phyloP scores from a whole-genome alignment of 2,329 filamentous ascomycete species.

The Fusarium udum region DNA sequence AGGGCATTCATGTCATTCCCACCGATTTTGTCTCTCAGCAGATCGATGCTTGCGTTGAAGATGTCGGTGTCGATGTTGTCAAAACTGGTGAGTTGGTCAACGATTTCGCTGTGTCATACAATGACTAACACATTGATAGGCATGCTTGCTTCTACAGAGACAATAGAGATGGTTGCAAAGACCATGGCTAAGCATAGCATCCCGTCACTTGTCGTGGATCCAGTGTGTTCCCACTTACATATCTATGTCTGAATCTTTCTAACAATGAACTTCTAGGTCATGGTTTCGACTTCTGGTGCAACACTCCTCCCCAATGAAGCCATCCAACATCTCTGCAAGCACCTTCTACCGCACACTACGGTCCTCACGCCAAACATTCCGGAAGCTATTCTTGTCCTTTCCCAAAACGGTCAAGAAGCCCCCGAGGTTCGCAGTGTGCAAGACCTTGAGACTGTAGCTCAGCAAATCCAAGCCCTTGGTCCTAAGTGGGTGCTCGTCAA shows the following conservation, averaged over 20 bases:
- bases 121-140: constrained; percentile 39
- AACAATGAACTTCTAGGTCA: constrained; percentile 69
- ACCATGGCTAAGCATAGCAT: constrained; percentile 46
- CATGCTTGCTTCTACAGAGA: constrained; percentile 52
- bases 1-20: constrained; percentile 82
- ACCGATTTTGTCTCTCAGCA: constrained; percentile 83
- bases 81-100: constrained; percentile 76
- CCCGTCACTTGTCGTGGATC: constrained; percentile 50
- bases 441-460: constrained; percentile 76
- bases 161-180: constrained; percentile 49
- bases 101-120: background rate
- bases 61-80: constrained; percentile 88
- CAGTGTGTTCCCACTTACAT: constrained; percentile 41
- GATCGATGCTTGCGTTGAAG: constrained; percentile 83
- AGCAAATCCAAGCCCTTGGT: constrained; percentile 72
- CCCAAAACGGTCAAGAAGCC: constrained; percentile 56
- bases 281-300: constrained; percentile 86
- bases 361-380: constrained; percentile 82
- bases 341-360: constrained; percentile 72
- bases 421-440: constrained; percentile 62
- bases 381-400: constrained; percentile 74
- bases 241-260: background rate
- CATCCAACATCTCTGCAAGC: constrained; percentile 65
- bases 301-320: constrained; percentile 73
- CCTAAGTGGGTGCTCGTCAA: constrained; percentile 87